These are phyloP conservation scores for Boletus fagicola DNA, from an alignment of 768 basidiomycete genomes.

Conservation along the genomic window DNA sequence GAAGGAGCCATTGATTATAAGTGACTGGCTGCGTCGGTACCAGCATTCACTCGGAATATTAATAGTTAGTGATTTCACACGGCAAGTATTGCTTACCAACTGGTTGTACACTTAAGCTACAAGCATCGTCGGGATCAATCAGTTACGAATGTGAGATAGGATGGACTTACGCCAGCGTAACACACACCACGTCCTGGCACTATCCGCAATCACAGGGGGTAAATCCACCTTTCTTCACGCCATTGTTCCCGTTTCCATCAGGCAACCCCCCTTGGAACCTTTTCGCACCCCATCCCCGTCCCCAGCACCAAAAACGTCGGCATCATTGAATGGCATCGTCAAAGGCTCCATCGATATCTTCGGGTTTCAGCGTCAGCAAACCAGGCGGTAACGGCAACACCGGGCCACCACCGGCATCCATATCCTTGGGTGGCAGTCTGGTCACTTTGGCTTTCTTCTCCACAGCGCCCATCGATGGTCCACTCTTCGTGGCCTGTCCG, in stretches of 20 bases:
- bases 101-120: no score
- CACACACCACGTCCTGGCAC: constrained; percentile 25
- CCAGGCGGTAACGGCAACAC: constrained; percentile 19
- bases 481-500: constrained; percentile 66
- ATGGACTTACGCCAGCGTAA: no score
- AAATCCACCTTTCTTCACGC: constrained; percentile 29
- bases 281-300: constrained; percentile 10
- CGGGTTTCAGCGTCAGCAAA: constrained; percentile 19
- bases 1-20: no score
- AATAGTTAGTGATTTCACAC: no score
- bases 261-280: constrained; percentile 9
- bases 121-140: no score
- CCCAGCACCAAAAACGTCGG: neutral
- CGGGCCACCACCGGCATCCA: constrained; percentile 16
- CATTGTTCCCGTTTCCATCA: constrained; percentile 12
- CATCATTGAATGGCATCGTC: constrained; percentile 16
- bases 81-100: no score
- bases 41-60: no score
- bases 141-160: no score
- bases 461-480: constrained; percentile 40
- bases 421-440: constrained; percentile 25
- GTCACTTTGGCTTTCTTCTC: constrained; percentile 58
- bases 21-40: no score
- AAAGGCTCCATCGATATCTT: constrained; percentile 23
- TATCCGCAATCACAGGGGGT: constrained; percentile 37